Base-by-base conservation (phyloP, 83 land plant species). In the Picea abies region DNA sequence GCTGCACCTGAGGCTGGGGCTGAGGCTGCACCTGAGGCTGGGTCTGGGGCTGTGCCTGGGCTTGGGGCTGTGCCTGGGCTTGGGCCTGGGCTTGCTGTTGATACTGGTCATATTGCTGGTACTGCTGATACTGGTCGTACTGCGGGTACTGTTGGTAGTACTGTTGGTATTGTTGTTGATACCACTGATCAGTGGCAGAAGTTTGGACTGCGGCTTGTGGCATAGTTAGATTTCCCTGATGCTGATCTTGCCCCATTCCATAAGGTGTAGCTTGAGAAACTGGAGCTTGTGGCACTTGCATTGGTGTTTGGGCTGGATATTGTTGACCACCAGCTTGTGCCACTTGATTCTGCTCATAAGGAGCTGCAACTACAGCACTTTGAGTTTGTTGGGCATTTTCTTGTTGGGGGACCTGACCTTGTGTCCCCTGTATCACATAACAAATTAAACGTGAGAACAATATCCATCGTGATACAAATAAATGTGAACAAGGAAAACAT, bases 121-220 rank as follows among this genome's bases (percentile, higher is more conserved):
- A 86, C 82, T 91, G 93, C 67, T 85, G 93, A 78, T 89, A 86
- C 17, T 87, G 90, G 52, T 84, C 87, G 60, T 91, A 91, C 16
- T 91, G 89, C 25, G 82, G 88, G 79, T 85, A 87, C 0, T 85
- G 87, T 66, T 90, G 92, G 61, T 88, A 81, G 85, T 91, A 88
- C 22, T 89, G 90, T 4, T 89, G 84, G 79, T 86, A 89, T 49
- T 90, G 92, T 79, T 91, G 92, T 62, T 91, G 89, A 80, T 91
- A 89, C 94, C 90, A 90, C 86, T 92, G 94, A 0, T 92, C 92
- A 56, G 88, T 17, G 60, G 88, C 84, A 56, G 78, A 79, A 80
- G 84, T 77, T 71, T 85, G 89, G 65, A 82, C 78, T 22, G 67
- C 84, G 79, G 87, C 81, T 77, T 72, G 84, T 14, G 80, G 61